Evolutionary conservation across 2,329 filamentous ascomycete species (phyloP).

Genomic region (Truncatella angustata): DNA sequence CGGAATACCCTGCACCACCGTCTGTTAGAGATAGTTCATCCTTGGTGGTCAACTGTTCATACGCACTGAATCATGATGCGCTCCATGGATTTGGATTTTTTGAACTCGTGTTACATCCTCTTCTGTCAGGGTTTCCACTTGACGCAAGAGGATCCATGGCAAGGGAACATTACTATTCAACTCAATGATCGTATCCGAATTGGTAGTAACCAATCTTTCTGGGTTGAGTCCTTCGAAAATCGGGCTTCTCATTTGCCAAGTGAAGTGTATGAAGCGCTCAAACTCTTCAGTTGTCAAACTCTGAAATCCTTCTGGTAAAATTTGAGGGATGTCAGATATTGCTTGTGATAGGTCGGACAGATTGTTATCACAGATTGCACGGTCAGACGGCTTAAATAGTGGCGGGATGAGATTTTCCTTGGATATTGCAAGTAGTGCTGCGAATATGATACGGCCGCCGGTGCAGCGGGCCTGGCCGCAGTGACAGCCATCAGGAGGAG

Average conservation of each 20-base stretch:
- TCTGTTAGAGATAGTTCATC: background rate
- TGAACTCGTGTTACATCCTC: background rate
- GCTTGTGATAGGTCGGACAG: background rate
- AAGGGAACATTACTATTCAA: background rate
- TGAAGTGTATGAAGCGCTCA: background rate
- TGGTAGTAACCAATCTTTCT: background rate
- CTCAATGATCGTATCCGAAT: background rate
- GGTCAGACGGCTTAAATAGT: background rate
- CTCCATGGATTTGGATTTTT: background rate
- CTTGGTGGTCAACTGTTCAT: no score
- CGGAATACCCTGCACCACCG: background rate
- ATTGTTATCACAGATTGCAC: background rate
- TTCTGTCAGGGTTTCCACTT: background rate
- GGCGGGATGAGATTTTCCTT: constrained; percentile 6
- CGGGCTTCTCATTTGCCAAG: constrained; percentile 4
- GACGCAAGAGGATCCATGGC: background rate
- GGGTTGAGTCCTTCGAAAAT: background rate
- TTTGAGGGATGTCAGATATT: background rate
- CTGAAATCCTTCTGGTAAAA: background rate
- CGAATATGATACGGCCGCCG: constrained; percentile 14
- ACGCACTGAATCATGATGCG: background rate
- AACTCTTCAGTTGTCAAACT: constrained; percentile 6
- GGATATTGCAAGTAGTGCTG: constrained; percentile 9
- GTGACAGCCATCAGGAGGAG: constrained; percentile 8
- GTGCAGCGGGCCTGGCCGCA: constrained; percentile 10